These are phyloP conservation scores for Phytopythium boreale DNA, from an alignment of 352 stramenopile genomes.

Conservation along the genomic window DNA sequence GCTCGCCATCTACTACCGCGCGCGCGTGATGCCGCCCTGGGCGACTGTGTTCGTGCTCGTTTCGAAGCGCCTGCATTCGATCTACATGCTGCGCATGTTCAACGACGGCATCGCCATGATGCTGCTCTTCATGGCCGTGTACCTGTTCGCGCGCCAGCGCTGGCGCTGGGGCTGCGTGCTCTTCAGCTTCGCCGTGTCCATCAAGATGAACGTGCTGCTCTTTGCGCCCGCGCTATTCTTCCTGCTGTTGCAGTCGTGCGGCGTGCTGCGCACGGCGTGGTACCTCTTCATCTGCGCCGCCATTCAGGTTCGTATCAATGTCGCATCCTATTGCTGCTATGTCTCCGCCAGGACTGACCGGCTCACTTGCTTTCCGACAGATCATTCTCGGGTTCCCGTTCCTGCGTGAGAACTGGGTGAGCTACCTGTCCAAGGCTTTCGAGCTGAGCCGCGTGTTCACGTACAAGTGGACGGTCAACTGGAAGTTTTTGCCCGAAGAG, in stretches of 20 bases:
- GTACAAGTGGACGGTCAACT: slow-evolving; percentile 99
- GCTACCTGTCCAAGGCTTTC: slow-evolving; percentile 96
- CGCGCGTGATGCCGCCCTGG: slow-evolving; percentile 79
- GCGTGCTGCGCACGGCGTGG: slow-evolving; percentile 70
- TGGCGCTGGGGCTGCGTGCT: slow-evolving; percentile 90
- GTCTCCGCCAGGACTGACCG: neutral
- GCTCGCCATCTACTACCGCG: slow-evolving; percentile 87
- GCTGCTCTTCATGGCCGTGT: slow-evolving; percentile 93
- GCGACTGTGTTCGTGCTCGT: slow-evolving; percentile 89
- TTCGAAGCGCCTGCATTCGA: slow-evolving; percentile 97
- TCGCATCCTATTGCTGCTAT: neutral
- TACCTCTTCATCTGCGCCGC: slow-evolving; percentile 90
- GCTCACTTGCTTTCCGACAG: slow-evolving; percentile 15
- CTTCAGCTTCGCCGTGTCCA: slow-evolving; percentile 95
- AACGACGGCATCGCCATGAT: slow-evolving; percentile 98
- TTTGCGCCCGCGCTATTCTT: slow-evolving; percentile 97
- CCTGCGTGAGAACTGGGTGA: slow-evolving; percentile 91
- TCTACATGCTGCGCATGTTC: slow-evolving; percentile 98
- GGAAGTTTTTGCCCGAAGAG: slow-evolving; percentile 88
- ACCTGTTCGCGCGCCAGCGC: slow-evolving; percentile 75
- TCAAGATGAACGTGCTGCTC: slow-evolving; percentile 99
- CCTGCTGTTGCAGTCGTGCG: slow-evolving; percentile 91
- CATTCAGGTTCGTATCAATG: slow-evolving; percentile 64
- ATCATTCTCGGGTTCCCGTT: slow-evolving; percentile 94
- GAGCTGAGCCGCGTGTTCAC: slow-evolving; percentile 98